Evolutionary conservation across 345 rosid genomes (phyloP).

Genomic region (Dipteronia dyeriana): DNA sequence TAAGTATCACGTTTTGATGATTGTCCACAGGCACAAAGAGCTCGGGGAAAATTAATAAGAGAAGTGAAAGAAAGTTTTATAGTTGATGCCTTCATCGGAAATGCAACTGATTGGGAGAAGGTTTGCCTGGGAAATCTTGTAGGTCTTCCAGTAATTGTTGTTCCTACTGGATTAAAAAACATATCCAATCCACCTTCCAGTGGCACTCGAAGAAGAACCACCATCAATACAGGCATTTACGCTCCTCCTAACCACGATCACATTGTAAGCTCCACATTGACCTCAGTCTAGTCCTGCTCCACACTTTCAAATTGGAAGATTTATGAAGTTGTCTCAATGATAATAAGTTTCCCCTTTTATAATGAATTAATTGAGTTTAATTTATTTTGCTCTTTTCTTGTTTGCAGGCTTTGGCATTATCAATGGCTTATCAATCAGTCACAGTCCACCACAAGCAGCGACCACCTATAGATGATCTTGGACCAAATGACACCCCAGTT

Average conservation of each 20-base stretch:
- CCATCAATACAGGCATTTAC: slow-evolving; percentile 69
- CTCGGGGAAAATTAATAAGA: slow-evolving; percentile 64
- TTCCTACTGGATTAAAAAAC: slow-evolving; percentile 62
- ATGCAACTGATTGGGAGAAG: slow-evolving; percentile 90
- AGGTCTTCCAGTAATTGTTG: slow-evolving; percentile 72
- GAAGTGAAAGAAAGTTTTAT: slow-evolving; percentile 75
- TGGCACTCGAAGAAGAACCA: slow-evolving; percentile 55
- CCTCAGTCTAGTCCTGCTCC: background rate
- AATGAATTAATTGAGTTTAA: background rate
- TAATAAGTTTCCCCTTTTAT: background rate
- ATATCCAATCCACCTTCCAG: slow-evolving; percentile 56
- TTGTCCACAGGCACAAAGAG: slow-evolving; percentile 71
- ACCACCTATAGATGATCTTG: slow-evolving; percentile 73
- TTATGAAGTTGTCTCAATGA: background rate
- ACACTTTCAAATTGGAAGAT: background rate
- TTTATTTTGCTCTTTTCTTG: background rate
- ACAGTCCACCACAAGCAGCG: slow-evolving; percentile 73
- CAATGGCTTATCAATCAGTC: slow-evolving; percentile 81
- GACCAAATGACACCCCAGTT: slow-evolving; percentile 51
- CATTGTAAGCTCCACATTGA: slow-evolving; percentile 49
- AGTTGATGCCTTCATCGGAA: slow-evolving; percentile 81
- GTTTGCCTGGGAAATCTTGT: slow-evolving; percentile 88
- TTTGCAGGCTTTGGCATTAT: slow-evolving; percentile 79
- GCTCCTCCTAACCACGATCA: slow-evolving; percentile 83
- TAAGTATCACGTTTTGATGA: background rate